Percentiles rank a stretch among this genome's conserved stretches.
phyloP scores from a whole-genome alignment of 2,329 filamentous ascomycete species.

The Fusarium cicatricum region DNA sequence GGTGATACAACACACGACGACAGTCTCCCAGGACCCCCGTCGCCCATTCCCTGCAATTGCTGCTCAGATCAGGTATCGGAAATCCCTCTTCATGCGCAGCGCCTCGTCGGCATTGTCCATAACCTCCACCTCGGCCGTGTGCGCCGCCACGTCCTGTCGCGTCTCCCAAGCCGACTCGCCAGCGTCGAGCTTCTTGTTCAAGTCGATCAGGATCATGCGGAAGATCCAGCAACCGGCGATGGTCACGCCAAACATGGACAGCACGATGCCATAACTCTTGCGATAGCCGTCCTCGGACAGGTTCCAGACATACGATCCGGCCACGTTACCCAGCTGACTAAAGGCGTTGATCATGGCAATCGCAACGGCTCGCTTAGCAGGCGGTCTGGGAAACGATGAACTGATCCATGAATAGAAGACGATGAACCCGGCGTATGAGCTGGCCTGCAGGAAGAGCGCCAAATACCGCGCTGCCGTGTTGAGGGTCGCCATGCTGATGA shows the following conservation, averaged over 20 bases:
- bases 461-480: constrained; percentile 66
- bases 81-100: constrained; percentile 55
- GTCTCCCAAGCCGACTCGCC: constrained; percentile 51
- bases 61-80: constrained; percentile 55
- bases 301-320: constrained; percentile 70
- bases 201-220: constrained; percentile 54
- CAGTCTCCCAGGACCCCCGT: neutral
- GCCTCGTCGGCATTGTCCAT: constrained; percentile 55
- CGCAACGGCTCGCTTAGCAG: constrained; percentile 67
- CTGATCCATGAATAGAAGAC: constrained; percentile 68
- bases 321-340: constrained; percentile 65
- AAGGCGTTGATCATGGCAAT: constrained; percentile 69
- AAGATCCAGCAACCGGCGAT: constrained; percentile 61
- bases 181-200: constrained; percentile 59
- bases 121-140: constrained; percentile 51
- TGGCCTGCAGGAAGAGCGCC: constrained; percentile 66
- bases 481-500: constrained; percentile 66
- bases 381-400: constrained; percentile 64
- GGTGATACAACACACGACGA: neutral
- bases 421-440: constrained; percentile 66
- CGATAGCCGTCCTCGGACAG: constrained; percentile 67
- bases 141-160: constrained; percentile 48
- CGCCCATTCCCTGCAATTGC: neutral
- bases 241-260: constrained; percentile 69
- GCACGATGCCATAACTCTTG: constrained; percentile 71